phyloP scores from a whole-genome alignment of 78 protist species.

The Dictyostelium capitatum region DNA sequence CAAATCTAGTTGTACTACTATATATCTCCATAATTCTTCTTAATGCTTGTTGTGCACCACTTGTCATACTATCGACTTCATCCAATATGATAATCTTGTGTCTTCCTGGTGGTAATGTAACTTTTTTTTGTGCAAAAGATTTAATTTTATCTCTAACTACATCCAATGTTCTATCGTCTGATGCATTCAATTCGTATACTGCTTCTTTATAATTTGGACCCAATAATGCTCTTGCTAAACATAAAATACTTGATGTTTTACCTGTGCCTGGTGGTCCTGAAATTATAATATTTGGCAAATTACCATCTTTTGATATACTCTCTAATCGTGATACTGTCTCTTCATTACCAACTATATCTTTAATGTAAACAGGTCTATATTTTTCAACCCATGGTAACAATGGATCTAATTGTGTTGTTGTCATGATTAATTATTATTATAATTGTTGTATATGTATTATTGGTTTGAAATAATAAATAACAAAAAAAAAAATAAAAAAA shows the following conservation, averaged over 20 bases:
- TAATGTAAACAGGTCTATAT: constrained; percentile 95
- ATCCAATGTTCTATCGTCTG: constrained; percentile 98
- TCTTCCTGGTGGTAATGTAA: constrained; percentile 82
- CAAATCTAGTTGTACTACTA: constrained; percentile 93
- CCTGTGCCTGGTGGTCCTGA: constrained; percentile 99
- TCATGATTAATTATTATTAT: background rate
- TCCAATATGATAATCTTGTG: constrained; percentile 98
- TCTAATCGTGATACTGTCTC: constrained; percentile 86
- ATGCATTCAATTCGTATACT: constrained; percentile 98
- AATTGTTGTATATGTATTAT: background rate
- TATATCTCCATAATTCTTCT: constrained; percentile 96
- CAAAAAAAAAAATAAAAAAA: background rate
- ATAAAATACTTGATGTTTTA: constrained; percentile 97
- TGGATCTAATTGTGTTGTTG: background rate
- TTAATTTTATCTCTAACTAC: constrained; percentile 96
- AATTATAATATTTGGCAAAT: constrained; percentile 96
- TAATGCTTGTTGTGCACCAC: constrained; percentile 97
- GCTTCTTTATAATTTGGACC: constrained; percentile 87
- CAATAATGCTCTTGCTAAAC: constrained; percentile 92
- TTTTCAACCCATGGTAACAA: constrained; percentile 96
- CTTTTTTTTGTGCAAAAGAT: constrained; percentile 92
- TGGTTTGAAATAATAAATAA: background rate
- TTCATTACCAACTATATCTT: constrained; percentile 98
- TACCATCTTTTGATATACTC: constrained; percentile 76
- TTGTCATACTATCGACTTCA: constrained; percentile 98